Evolutionary conservation across 2,329 filamentous ascomycete species (phyloP).

Genomic region (Aspergillus viridinutans): DNA sequence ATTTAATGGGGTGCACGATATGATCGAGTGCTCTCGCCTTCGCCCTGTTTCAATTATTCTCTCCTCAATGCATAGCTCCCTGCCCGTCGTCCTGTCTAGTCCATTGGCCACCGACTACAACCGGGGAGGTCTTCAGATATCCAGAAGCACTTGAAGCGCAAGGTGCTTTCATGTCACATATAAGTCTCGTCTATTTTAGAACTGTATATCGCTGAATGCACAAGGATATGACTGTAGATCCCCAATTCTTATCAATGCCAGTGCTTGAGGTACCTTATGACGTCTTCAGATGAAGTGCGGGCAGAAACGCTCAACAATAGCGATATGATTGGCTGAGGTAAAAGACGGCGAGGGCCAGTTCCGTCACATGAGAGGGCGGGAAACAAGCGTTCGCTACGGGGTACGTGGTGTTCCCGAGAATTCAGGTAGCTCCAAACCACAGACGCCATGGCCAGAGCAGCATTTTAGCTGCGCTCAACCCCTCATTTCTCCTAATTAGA

Average conservation of each 20-base stretch:
- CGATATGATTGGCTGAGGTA: neutral
- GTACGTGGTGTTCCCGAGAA: neutral
- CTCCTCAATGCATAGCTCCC: neutral
- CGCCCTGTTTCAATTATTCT: neutral
- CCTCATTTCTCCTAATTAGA: slow-evolving; percentile 8
- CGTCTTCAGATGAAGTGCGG: neutral
- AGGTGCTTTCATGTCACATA: neutral
- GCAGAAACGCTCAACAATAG: neutral
- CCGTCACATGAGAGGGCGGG: slow-evolving; percentile 16
- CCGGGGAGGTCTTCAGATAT: neutral
- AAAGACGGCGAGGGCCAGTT: slow-evolving; percentile 1
- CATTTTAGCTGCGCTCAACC: slow-evolving; percentile 5
- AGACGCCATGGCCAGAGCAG: slow-evolving; percentile 14
- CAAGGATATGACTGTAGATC: neutral
- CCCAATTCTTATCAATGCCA: neutral
- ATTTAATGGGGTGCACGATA: neutral
- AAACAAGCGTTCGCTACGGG: neutral
- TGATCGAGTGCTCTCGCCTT: neutral
- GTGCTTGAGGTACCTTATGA: neutral
- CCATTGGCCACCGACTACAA: neutral
- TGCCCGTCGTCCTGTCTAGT: neutral
- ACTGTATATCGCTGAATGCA: neutral
- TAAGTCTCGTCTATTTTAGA: neutral
- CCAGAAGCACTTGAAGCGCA: neutral
- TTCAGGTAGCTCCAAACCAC: neutral